Evolutionary conservation across 345 rosid species (phyloP).

Genomic region (Corchorus capsularis): DNA sequence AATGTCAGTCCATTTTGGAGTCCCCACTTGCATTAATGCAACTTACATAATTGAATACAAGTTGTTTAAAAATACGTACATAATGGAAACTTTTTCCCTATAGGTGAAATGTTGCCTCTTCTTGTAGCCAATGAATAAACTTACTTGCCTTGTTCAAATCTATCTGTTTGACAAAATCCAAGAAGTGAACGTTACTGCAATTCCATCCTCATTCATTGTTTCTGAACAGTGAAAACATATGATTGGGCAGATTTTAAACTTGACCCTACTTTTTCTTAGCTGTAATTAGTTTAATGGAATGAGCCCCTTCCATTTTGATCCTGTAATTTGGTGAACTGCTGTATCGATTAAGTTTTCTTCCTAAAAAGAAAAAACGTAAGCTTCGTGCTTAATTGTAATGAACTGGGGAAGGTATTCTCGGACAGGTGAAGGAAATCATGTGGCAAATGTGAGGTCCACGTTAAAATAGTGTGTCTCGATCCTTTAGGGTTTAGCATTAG

Average conservation of each 20-base stretch:
- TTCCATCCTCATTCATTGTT: not conserved
- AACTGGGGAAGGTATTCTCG: constrained; percentile 20
- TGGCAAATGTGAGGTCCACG: not conserved
- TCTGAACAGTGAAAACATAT: not conserved
- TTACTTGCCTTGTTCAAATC: not conserved
- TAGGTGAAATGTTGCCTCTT: not conserved
- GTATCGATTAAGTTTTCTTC: too few species aligned
- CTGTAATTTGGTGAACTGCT: too few species aligned
- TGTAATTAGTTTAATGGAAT: too few species aligned
- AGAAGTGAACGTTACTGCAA: not conserved
- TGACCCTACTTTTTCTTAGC: too few species aligned
- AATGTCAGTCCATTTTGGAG: not conserved
- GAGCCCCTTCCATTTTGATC: too few species aligned
- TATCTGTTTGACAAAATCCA: not conserved
- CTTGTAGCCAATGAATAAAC: not conserved
- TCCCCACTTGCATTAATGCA: not conserved
- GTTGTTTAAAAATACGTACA: not conserved
- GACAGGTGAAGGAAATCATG: not conserved
- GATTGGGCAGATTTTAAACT: not conserved
- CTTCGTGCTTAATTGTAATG: not conserved
- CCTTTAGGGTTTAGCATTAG: too few species aligned
- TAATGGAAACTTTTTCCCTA: not conserved
- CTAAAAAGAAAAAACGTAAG: too few species aligned
- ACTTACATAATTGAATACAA: not conserved
- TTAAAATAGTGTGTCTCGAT: not conserved